A percentile compares a stretch with the other conserved stretches of the same genome.
Conservation (phyloP, 108 stramenopile genomes). For the Fragilaria crotonensis region DNA sequence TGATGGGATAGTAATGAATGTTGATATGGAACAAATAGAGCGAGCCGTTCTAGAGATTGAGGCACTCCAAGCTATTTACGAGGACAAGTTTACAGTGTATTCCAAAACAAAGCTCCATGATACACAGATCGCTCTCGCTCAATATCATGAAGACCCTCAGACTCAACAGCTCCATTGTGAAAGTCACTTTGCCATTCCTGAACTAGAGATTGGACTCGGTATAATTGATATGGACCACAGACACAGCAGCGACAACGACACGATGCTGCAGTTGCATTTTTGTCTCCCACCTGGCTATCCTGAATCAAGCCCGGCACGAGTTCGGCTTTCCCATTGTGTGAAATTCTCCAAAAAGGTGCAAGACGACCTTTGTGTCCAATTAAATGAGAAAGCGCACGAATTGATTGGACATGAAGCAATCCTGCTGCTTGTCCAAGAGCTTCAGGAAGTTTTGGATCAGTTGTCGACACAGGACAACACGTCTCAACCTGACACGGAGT, state of each 20-base stretch:
- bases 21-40: slow-evolving; percentile 14
- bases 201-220: slow-evolving; percentile 19
- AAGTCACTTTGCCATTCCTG: slow-evolving; percentile 5
- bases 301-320: slow-evolving; percentile 8
- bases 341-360: slow-evolving; percentile 4
- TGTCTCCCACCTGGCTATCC: slow-evolving; percentile 32
- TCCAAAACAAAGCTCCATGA: neutral
- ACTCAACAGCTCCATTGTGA: slow-evolving; percentile 2
- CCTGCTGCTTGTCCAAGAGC: slow-evolving; percentile 34
- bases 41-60: slow-evolving; percentile 40
- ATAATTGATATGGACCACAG: neutral
- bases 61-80: slow-evolving; percentile 30
- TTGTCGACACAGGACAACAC: too few species aligned
- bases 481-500: neutral
- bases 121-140: neutral
- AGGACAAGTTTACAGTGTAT: neutral
- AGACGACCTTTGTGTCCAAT: slow-evolving; percentile 16
- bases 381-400: slow-evolving; percentile 18
- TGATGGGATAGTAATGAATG: too few species aligned
- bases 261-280: neutral
- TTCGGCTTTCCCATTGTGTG: slow-evolving; percentile 15
- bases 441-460: too few species aligned
- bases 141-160: slow-evolving; percentile 7
- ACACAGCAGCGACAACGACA: neutral
- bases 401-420: slow-evolving; percentile 38